A percentile compares a stretch with the other conserved stretches of the same genome.
These are phyloP conservation scores for Eimeria necatrix DNA, from an alignment of 169 alveolate genomes.

Conservation along the genomic window DNA sequence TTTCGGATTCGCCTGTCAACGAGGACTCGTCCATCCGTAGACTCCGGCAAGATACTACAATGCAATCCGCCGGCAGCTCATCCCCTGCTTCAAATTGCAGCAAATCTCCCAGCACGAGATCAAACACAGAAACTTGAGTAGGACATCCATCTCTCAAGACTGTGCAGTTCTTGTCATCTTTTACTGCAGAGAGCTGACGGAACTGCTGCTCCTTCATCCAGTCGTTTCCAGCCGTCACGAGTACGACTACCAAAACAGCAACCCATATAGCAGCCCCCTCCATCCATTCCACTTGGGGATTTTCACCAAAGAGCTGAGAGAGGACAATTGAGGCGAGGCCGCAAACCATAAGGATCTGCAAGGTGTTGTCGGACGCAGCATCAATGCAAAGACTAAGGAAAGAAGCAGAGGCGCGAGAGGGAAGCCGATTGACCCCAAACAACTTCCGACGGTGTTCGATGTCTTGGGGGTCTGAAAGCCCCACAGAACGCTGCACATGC, in stretches of 20 bases:
- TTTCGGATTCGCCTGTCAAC: slow-evolving; percentile 94
- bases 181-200: slow-evolving; percentile 88
- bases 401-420: slow-evolving; percentile 73
- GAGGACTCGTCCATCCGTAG: slow-evolving; percentile 92
- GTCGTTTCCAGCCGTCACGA: slow-evolving; percentile 92
- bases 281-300: slow-evolving; percentile 91
- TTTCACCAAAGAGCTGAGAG: slow-evolving; percentile 76
- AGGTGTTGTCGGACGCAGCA: slow-evolving; percentile 82
- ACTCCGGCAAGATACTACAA: slow-evolving; percentile 89
- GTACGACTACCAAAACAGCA: slow-evolving; percentile 93
- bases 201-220: slow-evolving; percentile 93
- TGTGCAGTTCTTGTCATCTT: slow-evolving; percentile 82
- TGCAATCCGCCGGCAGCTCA: slow-evolving; percentile 84
- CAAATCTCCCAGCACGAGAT: slow-evolving; percentile 94
- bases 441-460: slow-evolving; percentile 46
- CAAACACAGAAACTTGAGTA: slow-evolving; percentile 84
- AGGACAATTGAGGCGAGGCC: slow-evolving; percentile 84
- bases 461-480: slow-evolving; percentile 61
- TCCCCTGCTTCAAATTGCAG: slow-evolving; percentile 91
- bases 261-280: slow-evolving; percentile 95
- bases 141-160: slow-evolving; percentile 84
- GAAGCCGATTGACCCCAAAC: slow-evolving; percentile 83
- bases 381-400: slow-evolving; percentile 81
- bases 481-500: slow-evolving; percentile 27
- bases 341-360: slow-evolving; percentile 84